phyloP scores from a whole-genome alignment of 2,329 filamentous ascomycete species.

The Teratosphaeria nubilosa region DNA sequence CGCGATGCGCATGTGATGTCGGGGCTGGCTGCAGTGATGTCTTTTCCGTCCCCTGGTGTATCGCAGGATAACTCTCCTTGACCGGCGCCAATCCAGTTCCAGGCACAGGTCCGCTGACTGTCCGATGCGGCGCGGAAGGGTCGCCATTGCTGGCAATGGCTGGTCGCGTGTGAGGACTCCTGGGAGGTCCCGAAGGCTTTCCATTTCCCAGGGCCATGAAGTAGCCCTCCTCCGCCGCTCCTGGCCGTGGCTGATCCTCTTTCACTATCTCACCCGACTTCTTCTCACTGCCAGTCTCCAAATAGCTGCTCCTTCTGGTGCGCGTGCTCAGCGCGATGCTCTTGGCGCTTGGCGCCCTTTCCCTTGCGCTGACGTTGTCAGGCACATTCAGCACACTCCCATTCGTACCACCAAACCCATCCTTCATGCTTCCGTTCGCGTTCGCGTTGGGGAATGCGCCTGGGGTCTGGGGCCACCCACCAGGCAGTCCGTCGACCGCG shows the following conservation, averaged over 20 bases:
- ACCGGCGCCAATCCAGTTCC: conserved; percentile 19
- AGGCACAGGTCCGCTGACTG: conserved; percentile 11
- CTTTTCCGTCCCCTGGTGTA: conserved; percentile 6
- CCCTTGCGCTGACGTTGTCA: conserved; percentile 10
- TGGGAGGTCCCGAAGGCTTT: conserved; percentile 26
- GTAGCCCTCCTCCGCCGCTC: conserved; percentile 36
- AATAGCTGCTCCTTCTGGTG: conserved; percentile 17
- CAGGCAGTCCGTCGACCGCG: conserved; percentile 14
- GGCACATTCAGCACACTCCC: conserved; percentile 21
- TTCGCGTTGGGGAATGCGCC: conserved; percentile 15
- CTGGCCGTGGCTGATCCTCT: conserved; percentile 14
- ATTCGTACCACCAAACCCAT: conserved; percentile 20
- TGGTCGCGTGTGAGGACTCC: conserved; percentile 15
- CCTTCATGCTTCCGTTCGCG: conserved; percentile 29
- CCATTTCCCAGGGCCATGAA: conserved; percentile 32
- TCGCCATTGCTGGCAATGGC: conserved; percentile 10
- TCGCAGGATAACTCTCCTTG: conserved; percentile 18
- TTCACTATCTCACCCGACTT: conserved; percentile 19
- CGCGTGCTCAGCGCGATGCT: conserved; percentile 28
- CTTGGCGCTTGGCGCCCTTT: conserved; percentile 19
- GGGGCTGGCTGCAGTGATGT: conserved; percentile 17
- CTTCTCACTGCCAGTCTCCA: conserved; percentile 21
- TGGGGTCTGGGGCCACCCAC: conserved; percentile 20
- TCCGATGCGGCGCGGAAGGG: conserved; percentile 7
- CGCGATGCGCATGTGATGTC: conserved; percentile 17